Conservation (phyloP, 257 asterid genomes). For the Nicotiana attenuata region DNA sequence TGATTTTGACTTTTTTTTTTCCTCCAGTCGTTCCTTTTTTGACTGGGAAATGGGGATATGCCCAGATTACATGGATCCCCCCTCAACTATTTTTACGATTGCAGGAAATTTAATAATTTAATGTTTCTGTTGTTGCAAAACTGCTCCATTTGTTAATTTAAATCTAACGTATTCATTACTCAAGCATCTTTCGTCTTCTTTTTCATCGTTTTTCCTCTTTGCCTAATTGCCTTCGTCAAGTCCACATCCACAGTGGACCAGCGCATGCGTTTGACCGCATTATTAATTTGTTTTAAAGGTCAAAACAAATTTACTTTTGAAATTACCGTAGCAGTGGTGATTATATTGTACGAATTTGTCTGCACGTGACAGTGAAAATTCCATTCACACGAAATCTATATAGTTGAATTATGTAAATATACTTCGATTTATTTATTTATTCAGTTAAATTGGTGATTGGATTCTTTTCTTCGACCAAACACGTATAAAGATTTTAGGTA, state of each 20-base stretch:
- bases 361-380: too few relatives aligned
- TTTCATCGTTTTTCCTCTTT: not conserved
- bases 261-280: not conserved
- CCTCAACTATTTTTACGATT: not conserved
- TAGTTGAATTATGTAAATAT: too few relatives aligned
- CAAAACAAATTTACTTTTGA: too few relatives aligned
- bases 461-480: too few relatives aligned
- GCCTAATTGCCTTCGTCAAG: not conserved
- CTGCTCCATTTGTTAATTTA: not conserved
- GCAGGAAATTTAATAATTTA: too few relatives aligned
- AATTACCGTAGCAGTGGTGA: too few relatives aligned
- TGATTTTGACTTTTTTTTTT: not conserved
- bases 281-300: too few relatives aligned
- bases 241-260: not conserved
- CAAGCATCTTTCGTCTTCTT: not conserved
- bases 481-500: too few relatives aligned
- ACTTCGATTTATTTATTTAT: too few relatives aligned
- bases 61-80: not conserved
- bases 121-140: not conserved
- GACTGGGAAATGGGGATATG: not conserved
- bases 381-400: too few relatives aligned
- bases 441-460: too few relatives aligned
- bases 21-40: slow-evolving; percentile 1
- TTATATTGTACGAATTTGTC: too few relatives aligned
- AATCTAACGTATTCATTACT: not conserved